Base-by-base conservation (phyloP, 2,329 filamentous ascomycete species). In the Aspergillus piperis region DNA sequence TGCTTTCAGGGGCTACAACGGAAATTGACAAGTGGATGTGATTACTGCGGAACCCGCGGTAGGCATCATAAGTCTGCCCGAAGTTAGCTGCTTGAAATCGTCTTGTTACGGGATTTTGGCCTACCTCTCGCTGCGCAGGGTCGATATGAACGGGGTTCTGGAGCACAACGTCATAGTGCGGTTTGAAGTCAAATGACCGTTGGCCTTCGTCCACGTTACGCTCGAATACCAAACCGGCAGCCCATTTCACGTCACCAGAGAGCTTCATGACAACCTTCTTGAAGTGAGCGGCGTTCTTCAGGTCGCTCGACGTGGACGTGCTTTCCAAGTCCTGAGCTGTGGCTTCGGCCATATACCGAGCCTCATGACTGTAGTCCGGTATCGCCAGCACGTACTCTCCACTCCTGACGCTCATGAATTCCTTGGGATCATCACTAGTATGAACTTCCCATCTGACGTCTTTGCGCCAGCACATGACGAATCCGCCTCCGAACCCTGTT, bases 221-320 rank as follows among this genome's bases (percentile, higher is more conserved):
- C 76, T 99, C 95, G 72, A 99, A 99, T 53, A 96, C 91, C 41
- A 99, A 81, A 0, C 95, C 96, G 13, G 90, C 88, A 71, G 94
- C 84, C 91, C 92, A 97, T 75, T 92, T 90, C 0, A 99, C 95
- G 71, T 95, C 96, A 13, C 95, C 95, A 3, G 95, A 98, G 11
- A 99, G 83, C 77, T 99, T 99, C 94, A 99, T 98, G 54, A 96
- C 87, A 3, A 98, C 95, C 77, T 99, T 99, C 77, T 96, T 96
- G 83, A 99, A 99, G 0, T 88, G 83, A n/a, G 92, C 90, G 2
- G 89, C 87, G 38, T 89, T 86, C 68, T 87, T 90, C 70, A 84
- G 59, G 66, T 84, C 88, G 61, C 87, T 89, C 13, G 86, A 85
- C 54, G 83, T 86, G 2, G 84, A 80, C 32, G 87, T 80, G 66